These are phyloP conservation scores for Fraxinus latifolia DNA, from an alignment of 305 asterid genomes.

Conservation along the genomic window DNA sequence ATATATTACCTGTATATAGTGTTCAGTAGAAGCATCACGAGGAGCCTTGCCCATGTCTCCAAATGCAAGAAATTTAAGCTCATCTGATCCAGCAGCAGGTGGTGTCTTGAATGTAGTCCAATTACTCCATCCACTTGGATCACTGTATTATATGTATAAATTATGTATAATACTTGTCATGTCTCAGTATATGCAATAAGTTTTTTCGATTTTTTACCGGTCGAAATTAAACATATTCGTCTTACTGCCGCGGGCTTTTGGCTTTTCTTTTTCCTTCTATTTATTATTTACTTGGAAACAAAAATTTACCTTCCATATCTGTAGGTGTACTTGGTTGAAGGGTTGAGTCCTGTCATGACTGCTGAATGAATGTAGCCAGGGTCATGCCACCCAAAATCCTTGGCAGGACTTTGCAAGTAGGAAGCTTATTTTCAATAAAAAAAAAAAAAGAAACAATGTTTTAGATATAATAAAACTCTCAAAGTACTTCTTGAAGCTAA, in stretches of 20 bases:
- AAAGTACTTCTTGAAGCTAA: not conserved
- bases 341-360: conserved; percentile 54
- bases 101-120: conserved; percentile 55
- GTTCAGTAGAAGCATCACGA: conserved; percentile 66
- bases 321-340: conserved; percentile 56
- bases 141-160: conserved; percentile 30
- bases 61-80: conserved; percentile 55
- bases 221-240: not conserved
- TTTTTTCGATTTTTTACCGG: not conserved
- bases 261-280: not conserved
- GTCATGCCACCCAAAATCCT: conserved; percentile 92
- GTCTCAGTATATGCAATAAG: not conserved
- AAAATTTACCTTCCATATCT: conserved; percentile 69
- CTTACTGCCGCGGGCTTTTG: not conserved
- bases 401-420: conserved; percentile 46
- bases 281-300: not conserved
- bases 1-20: conserved; percentile 67
- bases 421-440: conserved; percentile 25
- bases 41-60: conserved; percentile 99
- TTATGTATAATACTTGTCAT: not conserved
- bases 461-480: not conserved
- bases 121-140: conserved; percentile 72
- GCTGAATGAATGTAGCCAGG: conserved; percentile 88
- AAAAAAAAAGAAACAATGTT: not conserved
- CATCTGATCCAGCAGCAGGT: conserved; percentile 61